Conservation (phyloP, 2,329 filamentous ascomycete species). For the Penicillium palitans region DNA sequence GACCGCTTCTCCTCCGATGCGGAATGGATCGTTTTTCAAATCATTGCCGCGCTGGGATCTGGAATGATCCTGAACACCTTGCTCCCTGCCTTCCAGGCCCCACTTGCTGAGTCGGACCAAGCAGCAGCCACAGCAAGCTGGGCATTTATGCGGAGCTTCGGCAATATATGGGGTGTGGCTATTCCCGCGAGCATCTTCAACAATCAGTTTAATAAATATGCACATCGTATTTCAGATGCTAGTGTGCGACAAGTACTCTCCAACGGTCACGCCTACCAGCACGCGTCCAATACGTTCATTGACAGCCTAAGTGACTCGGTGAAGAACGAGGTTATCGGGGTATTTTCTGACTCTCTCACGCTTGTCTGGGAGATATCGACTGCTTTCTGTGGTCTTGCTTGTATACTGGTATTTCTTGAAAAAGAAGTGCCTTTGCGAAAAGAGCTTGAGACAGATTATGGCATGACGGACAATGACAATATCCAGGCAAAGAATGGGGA, state of each 20-base stretch:
- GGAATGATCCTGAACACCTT: constrained; percentile 22
- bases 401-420: not conserved
- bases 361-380: constrained; percentile 1
- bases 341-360: not conserved
- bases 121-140: constrained; percentile 24
- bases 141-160: constrained; percentile 29
- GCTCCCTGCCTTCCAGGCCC: constrained; percentile 28
- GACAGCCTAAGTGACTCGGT: not conserved
- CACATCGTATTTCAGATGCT: not conserved
- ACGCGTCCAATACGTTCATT: not conserved
- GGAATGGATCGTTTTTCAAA: constrained; percentile 39
- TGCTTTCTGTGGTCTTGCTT: constrained; percentile 7
- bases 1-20: constrained; percentile 38
- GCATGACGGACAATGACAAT: not conserved
- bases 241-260: not conserved
- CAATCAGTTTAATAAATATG: not conserved
- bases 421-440: constrained; percentile 1
- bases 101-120: constrained; percentile 22
- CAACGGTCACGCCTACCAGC: not conserved
- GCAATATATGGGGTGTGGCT: constrained; percentile 24
- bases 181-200: not conserved
- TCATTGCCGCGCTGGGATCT: constrained; percentile 20
- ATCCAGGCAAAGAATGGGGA: not conserved
- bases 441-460: constrained; percentile 6
- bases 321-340: not conserved